Evolutionary conservation across 139 green algal genomes (phyloP).

Genomic region (Coelastrella sp.): DNA sequence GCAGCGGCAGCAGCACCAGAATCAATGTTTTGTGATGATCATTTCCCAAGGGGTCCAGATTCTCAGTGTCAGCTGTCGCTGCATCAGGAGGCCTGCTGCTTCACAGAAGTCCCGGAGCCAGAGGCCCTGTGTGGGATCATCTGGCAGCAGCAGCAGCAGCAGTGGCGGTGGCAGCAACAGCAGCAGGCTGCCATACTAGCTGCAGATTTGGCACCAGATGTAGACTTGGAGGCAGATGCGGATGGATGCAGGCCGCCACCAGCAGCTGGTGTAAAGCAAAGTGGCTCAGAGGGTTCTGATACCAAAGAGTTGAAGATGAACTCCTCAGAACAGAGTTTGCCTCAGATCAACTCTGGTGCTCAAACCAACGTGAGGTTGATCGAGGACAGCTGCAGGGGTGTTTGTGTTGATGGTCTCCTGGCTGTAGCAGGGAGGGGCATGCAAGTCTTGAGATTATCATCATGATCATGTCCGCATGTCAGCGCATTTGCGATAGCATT

Average conservation of each 20-base stretch:
- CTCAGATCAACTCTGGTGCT: too few relatives aligned
- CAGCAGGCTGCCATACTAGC: neutral
- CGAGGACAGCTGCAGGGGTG: neutral
- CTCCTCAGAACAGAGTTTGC: too few relatives aligned
- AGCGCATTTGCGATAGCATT: neutral
- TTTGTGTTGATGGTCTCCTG: neutral
- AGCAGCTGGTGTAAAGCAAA: neutral
- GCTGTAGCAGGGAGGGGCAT: neutral
- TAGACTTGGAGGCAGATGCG: neutral
- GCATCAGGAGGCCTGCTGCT: neutral
- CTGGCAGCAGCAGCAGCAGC: neutral
- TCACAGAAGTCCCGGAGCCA: constrained; percentile 14
- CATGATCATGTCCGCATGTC: neutral
- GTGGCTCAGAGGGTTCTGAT: neutral
- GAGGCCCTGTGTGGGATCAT: neutral
- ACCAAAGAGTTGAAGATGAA: too few relatives aligned
- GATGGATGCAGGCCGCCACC: neutral
- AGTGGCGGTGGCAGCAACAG: neutral
- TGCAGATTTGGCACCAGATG: neutral
- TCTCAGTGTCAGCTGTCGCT: neutral
- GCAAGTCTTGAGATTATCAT: neutral
- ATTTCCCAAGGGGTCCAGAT: neutral
- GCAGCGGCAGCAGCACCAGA: neutral
- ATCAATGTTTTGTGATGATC: neutral
- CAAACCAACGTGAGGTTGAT: too few relatives aligned